Conservation (phyloP, 495 filamentous ascomycete species). For the Xylaria flabelliformis region DNA sequence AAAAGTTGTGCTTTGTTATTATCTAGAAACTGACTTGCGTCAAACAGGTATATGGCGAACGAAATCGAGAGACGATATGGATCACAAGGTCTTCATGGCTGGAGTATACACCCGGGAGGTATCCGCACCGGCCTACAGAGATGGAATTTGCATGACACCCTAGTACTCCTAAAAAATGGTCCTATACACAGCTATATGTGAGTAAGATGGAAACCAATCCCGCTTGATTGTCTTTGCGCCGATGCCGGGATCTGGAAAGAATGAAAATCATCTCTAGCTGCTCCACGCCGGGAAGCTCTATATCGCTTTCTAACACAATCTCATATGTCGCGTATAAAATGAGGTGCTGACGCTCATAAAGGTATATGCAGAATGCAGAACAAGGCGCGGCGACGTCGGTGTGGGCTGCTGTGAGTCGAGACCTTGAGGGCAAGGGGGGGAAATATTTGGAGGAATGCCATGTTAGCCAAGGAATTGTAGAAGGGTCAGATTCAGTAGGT, state of each 20-base stretch:
- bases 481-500: slow-evolving; percentile 12
- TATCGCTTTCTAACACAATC: not conserved
- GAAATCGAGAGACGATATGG: slow-evolving; percentile 37
- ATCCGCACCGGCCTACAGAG: slow-evolving; percentile 9
- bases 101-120: slow-evolving; percentile 32
- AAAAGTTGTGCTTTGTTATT: not conserved
- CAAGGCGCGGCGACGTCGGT: slow-evolving; percentile 59
- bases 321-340: slow-evolving; percentile 15
- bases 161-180: slow-evolving; percentile 28
- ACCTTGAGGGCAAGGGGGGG: slow-evolving; percentile 49
- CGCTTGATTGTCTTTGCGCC: not conserved
- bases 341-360: slow-evolving; percentile 32
- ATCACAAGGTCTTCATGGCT: slow-evolving; percentile 35
- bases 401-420: slow-evolving; percentile 49
- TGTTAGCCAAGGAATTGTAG: not conserved
- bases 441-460: slow-evolving; percentile 49
- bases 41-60: slow-evolving; percentile 33
- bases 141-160: slow-evolving; percentile 15
- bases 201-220: slow-evolving; percentile 37
- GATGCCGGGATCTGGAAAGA: not conserved
- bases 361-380: slow-evolving; percentile 43
- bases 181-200: slow-evolving; percentile 34
- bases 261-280: not conserved
- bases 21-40: not conserved
- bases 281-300: not conserved